A percentile compares a stretch with the other conserved stretches of the same genome.
These are phyloP conservation scores for Venustampulla echinocandica DNA, from an alignment of 495 filamentous ascomycete species.

Conservation along the genomic window DNA sequence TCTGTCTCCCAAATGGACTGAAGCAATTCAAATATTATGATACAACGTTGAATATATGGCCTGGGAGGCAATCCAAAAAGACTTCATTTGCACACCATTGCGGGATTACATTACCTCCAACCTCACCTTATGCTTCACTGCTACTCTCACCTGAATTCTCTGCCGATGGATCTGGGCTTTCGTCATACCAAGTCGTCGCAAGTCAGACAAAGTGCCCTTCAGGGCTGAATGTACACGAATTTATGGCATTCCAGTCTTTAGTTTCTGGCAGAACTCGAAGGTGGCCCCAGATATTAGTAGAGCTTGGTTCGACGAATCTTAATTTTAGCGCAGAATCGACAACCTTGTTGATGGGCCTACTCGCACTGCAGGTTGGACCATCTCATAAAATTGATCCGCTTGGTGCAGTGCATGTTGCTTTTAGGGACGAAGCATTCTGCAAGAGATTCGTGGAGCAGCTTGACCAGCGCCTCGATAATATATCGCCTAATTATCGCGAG, in stretches of 20 bases:
- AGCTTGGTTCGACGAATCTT: constrained; percentile 44
- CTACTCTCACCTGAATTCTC: constrained; percentile 10
- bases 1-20: constrained; percentile 24
- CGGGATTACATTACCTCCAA: constrained; percentile 19
- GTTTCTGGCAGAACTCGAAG: constrained; percentile 34
- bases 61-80: constrained; percentile 1
- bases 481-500: constrained; percentile 43
- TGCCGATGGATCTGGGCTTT: constrained; percentile 30
- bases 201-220: constrained; percentile 41
- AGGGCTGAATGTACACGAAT: constrained; percentile 39
- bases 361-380: constrained; percentile 42
- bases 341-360: constrained; percentile 30
- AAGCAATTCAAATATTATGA: constrained; percentile 28
- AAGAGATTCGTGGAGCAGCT: constrained; percentile 34
- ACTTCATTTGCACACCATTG: constrained; percentile 27
- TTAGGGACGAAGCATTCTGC: constrained; percentile 38
- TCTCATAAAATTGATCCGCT: constrained; percentile 22
- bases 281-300: constrained; percentile 41
- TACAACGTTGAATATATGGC: constrained; percentile 15
- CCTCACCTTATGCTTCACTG: constrained; percentile 19
- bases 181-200: constrained; percentile 48
- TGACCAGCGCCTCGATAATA: constrained; percentile 28
- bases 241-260: constrained; percentile 40
- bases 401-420: constrained; percentile 34
- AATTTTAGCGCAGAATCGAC: constrained; percentile 44